Evolutionary conservation across 306 rosid genomes (phyloP), one percentile per base, ranked within the genome.

Genomic region (Begonia peltatifolia): DNA sequence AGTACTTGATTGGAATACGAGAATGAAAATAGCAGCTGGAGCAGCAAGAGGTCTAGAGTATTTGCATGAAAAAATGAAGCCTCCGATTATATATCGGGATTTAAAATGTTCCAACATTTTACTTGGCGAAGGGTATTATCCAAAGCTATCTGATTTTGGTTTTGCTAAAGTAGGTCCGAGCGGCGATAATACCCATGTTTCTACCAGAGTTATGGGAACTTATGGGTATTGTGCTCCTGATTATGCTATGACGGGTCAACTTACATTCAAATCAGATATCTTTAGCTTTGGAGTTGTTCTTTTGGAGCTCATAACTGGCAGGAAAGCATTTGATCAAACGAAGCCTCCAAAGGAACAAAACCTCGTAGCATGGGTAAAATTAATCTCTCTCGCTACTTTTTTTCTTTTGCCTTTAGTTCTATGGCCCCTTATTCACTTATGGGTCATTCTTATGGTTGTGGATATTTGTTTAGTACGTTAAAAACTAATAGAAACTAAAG

Each of bases 151-250:
- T 8, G 88, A 87, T 71, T 87, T 87, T 20, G 88, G 95, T 53
- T 77, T 87, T 47, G 93, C 93, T 10, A 77, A 75, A 57, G 78
- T 75, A 41, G 83, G 86, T 54, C 88, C 93, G 9, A 75, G 72
- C 0, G 88, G 82, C 47, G 88, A 75, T 6, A 66, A 65, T n/a
- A 72, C 84, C 0, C 82, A 68, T 47, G 87, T 85, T 51, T 68
- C 81, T 58, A 77, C 92, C 8, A 79, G 87, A 63, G 95, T 82
- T 41, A 74, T 82, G 87, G 95, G 87, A 58, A 82, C 93, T 7
- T 63, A 72, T 36, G 95, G 95, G 41, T 86, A 82, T 58, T 86
- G 87, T 58, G 93, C 87, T 9, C 87, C 93, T 8, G 93, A 82
- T 65, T 79, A 86, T 69, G 83, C 83, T 23, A 59, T 62, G 44